phyloP scores from a whole-genome alignment of 208 protist genomes.

The Eutreptiella sp. region DNA sequence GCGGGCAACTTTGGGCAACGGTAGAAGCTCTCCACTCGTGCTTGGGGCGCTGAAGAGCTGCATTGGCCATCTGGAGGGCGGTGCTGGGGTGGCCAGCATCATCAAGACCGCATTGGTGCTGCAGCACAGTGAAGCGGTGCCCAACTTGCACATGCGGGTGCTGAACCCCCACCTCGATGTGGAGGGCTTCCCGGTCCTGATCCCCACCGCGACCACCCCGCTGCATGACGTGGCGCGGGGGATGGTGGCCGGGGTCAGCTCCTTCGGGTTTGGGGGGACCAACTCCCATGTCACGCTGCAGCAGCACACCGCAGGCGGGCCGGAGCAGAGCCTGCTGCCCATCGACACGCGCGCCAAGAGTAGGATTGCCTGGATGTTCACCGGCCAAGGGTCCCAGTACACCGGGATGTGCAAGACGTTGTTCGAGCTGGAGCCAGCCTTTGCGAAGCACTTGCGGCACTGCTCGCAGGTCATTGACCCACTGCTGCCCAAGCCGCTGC shows the following conservation, averaged over 20 bases:
- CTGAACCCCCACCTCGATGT: no score
- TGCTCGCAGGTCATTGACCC: constrained; percentile 19
- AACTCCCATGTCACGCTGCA: constrained; percentile 24
- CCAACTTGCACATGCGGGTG: constrained; percentile 26
- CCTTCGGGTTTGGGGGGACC: constrained; percentile 34
- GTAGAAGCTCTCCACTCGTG: no score
- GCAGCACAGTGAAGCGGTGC: constrained; percentile 3
- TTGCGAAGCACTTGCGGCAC: constrained; percentile 26
- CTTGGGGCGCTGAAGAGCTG: constrained; percentile 35
- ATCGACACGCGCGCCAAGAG: no score
- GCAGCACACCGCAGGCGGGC: no score
- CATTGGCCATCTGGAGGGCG: constrained; percentile 40
- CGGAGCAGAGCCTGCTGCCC: no score
- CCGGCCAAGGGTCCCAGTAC: constrained; percentile 44
- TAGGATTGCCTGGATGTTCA: constrained; percentile 40
- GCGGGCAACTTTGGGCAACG: constrained; percentile 1
- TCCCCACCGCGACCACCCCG: no score
- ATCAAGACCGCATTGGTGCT: constrained; percentile 20
- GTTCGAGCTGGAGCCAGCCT: constrained; percentile 27
- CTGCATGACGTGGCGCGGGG: no score
- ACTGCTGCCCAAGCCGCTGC: no score
- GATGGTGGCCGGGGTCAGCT: constrained; percentile 25
- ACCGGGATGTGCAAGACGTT: constrained; percentile 39
- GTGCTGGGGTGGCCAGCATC: constrained; percentile 34
- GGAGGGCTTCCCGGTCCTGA: no score